phyloP scores from a whole-genome alignment of 1,284 basidiomycete genomes.

The Rhizopogon parksii region DNA sequence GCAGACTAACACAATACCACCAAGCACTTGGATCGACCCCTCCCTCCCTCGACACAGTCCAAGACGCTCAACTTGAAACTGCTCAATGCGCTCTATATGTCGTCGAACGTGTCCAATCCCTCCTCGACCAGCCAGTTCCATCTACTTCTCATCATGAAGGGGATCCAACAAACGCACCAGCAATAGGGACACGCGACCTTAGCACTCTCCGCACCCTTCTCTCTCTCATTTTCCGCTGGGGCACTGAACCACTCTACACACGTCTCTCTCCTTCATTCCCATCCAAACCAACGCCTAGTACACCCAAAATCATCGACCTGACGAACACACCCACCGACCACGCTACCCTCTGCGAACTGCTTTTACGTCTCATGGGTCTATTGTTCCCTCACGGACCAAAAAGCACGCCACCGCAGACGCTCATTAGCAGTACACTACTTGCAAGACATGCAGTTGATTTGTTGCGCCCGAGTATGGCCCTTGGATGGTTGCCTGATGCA shows the following conservation, averaged over 20 bases:
- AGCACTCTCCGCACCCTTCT: conserved; percentile 53
- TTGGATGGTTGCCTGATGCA: conserved; percentile 63
- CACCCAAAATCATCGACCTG: conserved; percentile 37
- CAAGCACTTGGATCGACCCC: conserved; percentile 21
- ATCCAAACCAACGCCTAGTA: conserved; percentile 19
- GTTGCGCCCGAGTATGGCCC: conserved; percentile 47
- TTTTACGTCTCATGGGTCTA: conserved; percentile 40
- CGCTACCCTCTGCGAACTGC: conserved; percentile 31
- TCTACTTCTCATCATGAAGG: neutral
- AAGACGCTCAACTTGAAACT: conserved; percentile 45
- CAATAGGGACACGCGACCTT: conserved; percentile 62
- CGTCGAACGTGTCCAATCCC: conserved; percentile 44
- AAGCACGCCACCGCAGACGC: conserved; percentile 42
- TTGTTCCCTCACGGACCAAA: conserved; percentile 47
- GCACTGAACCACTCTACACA: conserved; percentile 44
- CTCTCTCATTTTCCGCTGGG: conserved; percentile 67
- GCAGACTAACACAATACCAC: conserved; percentile 38
- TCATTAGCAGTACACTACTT: conserved; percentile 56
- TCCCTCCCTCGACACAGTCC: conserved; percentile 25
- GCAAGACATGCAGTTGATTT: conserved; percentile 51
- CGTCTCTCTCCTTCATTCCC: conserved; percentile 40
- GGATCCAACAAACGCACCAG: conserved; percentile 21
- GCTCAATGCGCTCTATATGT: conserved; percentile 51
- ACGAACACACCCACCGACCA: conserved; percentile 39
- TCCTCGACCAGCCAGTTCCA: conserved; percentile 27